A percentile compares a stretch with the other conserved stretches of the same genome.
Conservation (phyloP, 768 basidiomycete species). For the Boletus huronensis region DNA sequence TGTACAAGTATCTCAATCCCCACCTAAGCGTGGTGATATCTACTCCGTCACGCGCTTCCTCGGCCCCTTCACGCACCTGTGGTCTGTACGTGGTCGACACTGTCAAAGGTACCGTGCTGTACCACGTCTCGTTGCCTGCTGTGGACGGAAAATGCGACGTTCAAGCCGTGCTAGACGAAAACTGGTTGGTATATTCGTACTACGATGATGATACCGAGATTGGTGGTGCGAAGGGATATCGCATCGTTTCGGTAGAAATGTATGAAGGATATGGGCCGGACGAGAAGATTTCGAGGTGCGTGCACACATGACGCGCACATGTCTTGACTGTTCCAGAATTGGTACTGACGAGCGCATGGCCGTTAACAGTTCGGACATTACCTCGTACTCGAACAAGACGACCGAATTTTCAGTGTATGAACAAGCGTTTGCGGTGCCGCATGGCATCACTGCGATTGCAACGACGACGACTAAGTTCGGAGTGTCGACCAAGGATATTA, state of each 20-base stretch:
- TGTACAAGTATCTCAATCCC: conserved; percentile 94
- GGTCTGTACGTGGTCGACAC: conserved; percentile 77
- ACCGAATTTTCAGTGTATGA: conserved; percentile 57
- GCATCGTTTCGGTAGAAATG: conserved; percentile 80
- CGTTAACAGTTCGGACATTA: conserved; percentile 45
- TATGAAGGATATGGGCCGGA: conserved; percentile 74
- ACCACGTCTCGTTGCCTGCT: conserved; percentile 55
- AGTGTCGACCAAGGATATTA: conserved; percentile 80
- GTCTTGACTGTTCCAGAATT: conserved; percentile 16
- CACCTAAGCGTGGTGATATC: conserved; percentile 70
- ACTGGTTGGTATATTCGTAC: conserved; percentile 91
- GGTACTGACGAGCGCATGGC: background rate
- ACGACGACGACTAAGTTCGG: conserved; percentile 86
- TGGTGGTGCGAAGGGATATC: conserved; percentile 59
- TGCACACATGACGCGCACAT: background rate
- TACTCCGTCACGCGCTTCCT: conserved; percentile 21
- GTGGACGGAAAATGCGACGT: conserved; percentile 53
- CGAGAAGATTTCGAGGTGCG: conserved; percentile 71
- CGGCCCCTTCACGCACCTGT: conserved; percentile 37
- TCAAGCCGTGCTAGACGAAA: conserved; percentile 71
- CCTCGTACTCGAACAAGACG: conserved; percentile 52
- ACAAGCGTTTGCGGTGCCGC: conserved; percentile 67
- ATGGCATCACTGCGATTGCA: conserved; percentile 63
- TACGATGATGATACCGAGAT: conserved; percentile 57
- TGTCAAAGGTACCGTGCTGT: conserved; percentile 72